Evolutionary conservation across 2,329 filamentous ascomycete species (phyloP), one percentile per base, ranked within the genome.

Genomic region (Eutypa lata): DNA sequence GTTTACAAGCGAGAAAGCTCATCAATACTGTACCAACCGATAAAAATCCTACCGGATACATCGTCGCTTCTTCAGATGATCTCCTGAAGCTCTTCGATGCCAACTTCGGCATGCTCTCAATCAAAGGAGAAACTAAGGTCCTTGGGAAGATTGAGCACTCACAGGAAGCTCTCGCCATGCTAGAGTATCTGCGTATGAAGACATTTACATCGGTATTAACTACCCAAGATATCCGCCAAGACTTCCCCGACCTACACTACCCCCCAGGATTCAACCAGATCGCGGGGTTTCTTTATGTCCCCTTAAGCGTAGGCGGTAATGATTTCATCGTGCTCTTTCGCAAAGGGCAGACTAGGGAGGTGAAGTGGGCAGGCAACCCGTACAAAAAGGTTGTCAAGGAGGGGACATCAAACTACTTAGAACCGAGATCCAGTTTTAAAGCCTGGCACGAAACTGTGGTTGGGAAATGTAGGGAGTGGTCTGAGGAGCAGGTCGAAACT

Each of bases 271-370:
- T 96, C 63, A 80, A 85, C 53, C 74, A 86, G 19, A 83, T 96
- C 53, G 89, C 90, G 0, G 91, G 91, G 0, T 70, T 96, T 47
- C 73, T 96, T 0, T 86, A 95, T 50, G 90, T 96, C 0, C 91
- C 91, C 0, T 73, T 96, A 2, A 92, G 89, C 16, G 77, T 82
- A 1, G 83, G 83, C 2, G 91, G 91, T 1, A 77, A 76, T 28
- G 91, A 96, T 61, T 96, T 96, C 62, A 96, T 96, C 43, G 89
- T 91, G 0, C 95, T 96, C 66, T 95, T 96, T 72, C 83, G 91
- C n/a, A 87, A 80, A 59, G 86, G 87, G 0, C 89, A 92, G 62
- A 67, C 84, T 26, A 88, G 81, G 64, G 87, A 90, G 70, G 90
- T 89, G 19, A 92, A 87, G 68, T 96, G 87, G 91, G 91, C 89